Conservation (phyloP, 768 basidiomycete species). For the Tricholoma bakamatsutake region DNA sequence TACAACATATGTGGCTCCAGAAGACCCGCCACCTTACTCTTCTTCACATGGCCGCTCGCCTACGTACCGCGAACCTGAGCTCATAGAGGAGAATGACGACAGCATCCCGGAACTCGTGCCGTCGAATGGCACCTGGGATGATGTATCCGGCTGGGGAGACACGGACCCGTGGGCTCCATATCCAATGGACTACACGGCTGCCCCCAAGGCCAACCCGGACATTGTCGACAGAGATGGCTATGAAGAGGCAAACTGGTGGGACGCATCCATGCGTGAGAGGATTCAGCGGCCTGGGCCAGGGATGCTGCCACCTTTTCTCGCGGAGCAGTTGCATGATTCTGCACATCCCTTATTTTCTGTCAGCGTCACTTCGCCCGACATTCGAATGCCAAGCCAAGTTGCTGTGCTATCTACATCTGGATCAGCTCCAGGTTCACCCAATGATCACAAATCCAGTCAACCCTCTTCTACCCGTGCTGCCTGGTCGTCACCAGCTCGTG, state of each 20-base stretch:
- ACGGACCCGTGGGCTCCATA: constrained; percentile 1
- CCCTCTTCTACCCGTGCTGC: not conserved
- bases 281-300: constrained; percentile 62
- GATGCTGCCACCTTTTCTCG: constrained; percentile 61
- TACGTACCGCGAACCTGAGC: constrained; percentile 51
- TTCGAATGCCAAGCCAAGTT: constrained; percentile 4
- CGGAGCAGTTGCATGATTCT: constrained; percentile 63
- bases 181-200: constrained; percentile 15
- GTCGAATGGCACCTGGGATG: constrained; percentile 17
- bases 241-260: constrained; percentile 73
- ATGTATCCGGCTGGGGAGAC: constrained; percentile 3
- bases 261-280: constrained; percentile 38
- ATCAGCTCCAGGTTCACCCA: not conserved
- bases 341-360: constrained; percentile 70
- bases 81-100: constrained; percentile 37
- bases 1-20: constrained; percentile 33
- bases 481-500: constrained; percentile 3
- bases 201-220: constrained; percentile 18
- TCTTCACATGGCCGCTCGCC: constrained; percentile 21
- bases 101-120: constrained; percentile 30
- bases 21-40: constrained; percentile 32
- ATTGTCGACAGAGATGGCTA: constrained; percentile 43
- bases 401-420: not conserved
- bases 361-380: constrained; percentile 27
- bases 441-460: not conserved